Evolutionary conservation across 2,329 filamentous ascomycete genomes (phyloP).

Genomic region (Fonsecaea pugnacius): DNA sequence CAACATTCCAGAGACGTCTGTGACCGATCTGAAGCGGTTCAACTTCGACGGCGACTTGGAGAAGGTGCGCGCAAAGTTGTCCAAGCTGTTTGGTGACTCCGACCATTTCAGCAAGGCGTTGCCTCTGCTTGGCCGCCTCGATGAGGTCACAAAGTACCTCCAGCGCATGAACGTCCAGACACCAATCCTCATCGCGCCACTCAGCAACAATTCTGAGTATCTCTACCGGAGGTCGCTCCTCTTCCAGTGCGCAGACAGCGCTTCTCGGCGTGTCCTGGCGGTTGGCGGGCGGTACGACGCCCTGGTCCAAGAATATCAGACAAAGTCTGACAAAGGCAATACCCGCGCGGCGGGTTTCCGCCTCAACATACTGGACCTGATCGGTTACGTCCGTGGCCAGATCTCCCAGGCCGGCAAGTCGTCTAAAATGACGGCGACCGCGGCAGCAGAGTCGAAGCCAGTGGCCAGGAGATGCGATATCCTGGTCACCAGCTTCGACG

Average conservation of each 20-base stretch:
- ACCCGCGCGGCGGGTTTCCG: conserved; percentile 88
- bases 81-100: conserved; percentile 57
- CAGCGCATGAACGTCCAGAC: conserved; percentile 74
- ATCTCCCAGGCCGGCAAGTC: conserved; percentile 14
- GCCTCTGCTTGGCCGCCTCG: conserved; percentile 73
- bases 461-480: conserved; percentile 69
- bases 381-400: conserved; percentile 31
- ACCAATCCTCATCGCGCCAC: conserved; percentile 81
- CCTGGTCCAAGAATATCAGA: conserved; percentile 80
- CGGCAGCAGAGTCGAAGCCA: conserved; percentile 16
- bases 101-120: conserved; percentile 57
- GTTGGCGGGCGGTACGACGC: conserved; percentile 92
- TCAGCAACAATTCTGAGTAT: conserved; percentile 86
- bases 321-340: conserved; percentile 66
- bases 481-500: conserved; percentile 84
- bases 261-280: conserved; percentile 76
- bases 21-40: conserved; percentile 88
- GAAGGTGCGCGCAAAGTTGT: conserved; percentile 32
- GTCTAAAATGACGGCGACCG: conserved; percentile 11
- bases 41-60: conserved; percentile 71
- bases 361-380: conserved; percentile 35
- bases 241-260: conserved; percentile 88
- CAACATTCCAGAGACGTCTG: conserved; percentile 82
- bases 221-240: conserved; percentile 86
- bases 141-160: conserved; percentile 75